A percentile compares a stretch with the other conserved stretches of the same genome.
These are phyloP conservation scores for Ogataea ganodermae DNA, from an alignment of 805 yeast genomes.

Conservation along the genomic window DNA sequence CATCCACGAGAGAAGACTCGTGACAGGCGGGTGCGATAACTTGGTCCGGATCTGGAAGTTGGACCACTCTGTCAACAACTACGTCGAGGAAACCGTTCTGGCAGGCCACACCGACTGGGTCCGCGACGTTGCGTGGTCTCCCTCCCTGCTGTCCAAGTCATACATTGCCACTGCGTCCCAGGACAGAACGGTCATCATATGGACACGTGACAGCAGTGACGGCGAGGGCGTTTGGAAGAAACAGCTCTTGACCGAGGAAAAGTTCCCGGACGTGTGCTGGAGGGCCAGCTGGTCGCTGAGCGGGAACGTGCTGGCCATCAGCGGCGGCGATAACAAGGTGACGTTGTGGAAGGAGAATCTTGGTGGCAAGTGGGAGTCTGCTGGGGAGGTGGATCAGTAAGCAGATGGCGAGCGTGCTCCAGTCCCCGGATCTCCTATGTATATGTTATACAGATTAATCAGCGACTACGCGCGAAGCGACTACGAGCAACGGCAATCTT, in stretches of 20 bases:
- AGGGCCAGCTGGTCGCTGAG: conserved; percentile 96
- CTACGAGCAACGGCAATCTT: no score
- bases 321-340: conserved; percentile 95
- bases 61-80: conserved; percentile 55
- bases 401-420: background rate
- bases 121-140: conserved; percentile 98
- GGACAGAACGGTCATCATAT: conserved; percentile 89
- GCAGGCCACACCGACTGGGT: conserved; percentile 98
- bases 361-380: conserved; percentile 93
- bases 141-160: conserved; percentile 80
- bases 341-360: conserved; percentile 95
- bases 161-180: conserved; percentile 97
- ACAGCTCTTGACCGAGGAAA: conserved; percentile 69
- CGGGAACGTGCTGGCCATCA: conserved; percentile 92
- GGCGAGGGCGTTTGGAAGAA: conserved; percentile 63
- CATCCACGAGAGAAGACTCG: conserved; percentile 64
- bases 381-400: conserved; percentile 94
- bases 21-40: conserved; percentile 94
- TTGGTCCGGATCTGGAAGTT: conserved; percentile 88
- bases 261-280: conserved; percentile 97
- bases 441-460: no score
- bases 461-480: no score
- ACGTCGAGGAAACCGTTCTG: conserved; percentile 71
- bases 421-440: no score
- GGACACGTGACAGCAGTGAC: conserved; percentile 67